These are phyloP conservation scores for Sclerospora graminicola DNA, from an alignment of 352 stramenopile species.

Conservation along the genomic window DNA sequence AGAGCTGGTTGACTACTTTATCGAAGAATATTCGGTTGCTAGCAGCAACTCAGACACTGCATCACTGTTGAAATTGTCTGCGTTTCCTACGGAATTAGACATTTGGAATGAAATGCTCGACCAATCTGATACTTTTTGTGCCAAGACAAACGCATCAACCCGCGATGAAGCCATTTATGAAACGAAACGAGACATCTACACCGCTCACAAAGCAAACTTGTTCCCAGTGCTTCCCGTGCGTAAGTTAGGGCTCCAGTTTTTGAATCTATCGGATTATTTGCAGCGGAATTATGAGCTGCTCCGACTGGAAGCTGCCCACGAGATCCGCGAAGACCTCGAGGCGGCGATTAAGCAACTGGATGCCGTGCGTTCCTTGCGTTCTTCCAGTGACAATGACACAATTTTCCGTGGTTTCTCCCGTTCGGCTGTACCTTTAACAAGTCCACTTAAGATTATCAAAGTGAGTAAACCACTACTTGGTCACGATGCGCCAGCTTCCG, in stretches of 20 bases:
- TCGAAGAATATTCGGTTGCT: constrained; percentile 43
- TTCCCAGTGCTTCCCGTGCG: constrained; percentile 75
- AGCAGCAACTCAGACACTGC: constrained; percentile 5
- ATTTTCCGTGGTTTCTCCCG: constrained; percentile 50
- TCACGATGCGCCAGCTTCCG: constrained; percentile 66
- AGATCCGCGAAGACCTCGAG: constrained; percentile 81
- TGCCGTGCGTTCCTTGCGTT: constrained; percentile 30
- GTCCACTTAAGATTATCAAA: constrained; percentile 53
- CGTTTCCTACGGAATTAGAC: constrained; percentile 83
- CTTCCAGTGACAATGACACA: constrained; percentile 32
- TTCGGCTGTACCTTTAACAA: constrained; percentile 27
- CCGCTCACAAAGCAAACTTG: constrained; percentile 26
- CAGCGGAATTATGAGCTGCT: constrained; percentile 88
- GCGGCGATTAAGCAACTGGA: constrained; percentile 70
- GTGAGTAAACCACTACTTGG: constrained; percentile 87
- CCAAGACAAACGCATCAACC: background rate
- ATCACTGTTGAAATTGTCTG: constrained; percentile 11
- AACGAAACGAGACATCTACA: constrained; percentile 18
- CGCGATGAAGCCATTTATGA: constrained; percentile 8
- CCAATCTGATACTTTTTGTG: constrained; percentile 1
- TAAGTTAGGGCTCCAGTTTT: constrained; percentile 93
- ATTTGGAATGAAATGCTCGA: constrained; percentile 74
- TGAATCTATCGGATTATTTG: constrained; percentile 92
- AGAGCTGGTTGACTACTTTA: constrained; percentile 43
- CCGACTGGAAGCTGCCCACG: constrained; percentile 82